phyloP scores from a whole-genome alignment of 257 asterid species.

The Lantana camara region DNA sequence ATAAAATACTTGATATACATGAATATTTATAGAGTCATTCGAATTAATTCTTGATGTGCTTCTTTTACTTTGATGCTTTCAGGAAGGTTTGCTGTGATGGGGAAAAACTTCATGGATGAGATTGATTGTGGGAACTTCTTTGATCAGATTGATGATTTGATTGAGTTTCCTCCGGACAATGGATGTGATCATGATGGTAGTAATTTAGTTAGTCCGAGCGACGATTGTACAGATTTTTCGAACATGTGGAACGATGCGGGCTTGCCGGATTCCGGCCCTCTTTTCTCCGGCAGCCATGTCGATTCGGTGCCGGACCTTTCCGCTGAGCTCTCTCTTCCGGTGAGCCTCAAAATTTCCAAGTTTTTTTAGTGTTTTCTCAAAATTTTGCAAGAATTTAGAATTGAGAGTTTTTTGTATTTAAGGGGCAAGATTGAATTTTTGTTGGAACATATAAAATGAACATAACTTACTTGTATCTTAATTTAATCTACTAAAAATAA shows the following conservation, averaged over 20 bases:
- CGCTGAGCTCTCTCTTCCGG: constrained; percentile 88
- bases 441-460: no score
- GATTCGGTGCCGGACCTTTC: constrained; percentile 60
- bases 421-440: no score
- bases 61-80: no score
- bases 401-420: no score
- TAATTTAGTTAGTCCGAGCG: constrained; percentile 40
- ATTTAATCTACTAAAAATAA: no score
- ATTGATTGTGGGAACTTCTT: constrained; percentile 80
- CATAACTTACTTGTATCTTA: no score
- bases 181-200: constrained; percentile 50
- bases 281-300: constrained; percentile 46
- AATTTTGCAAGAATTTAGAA: neutral
- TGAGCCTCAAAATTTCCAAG: constrained; percentile 31
- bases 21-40: no score
- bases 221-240: constrained; percentile 59
- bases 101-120: constrained; percentile 65
- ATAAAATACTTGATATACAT: no score
- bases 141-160: constrained; percentile 89
- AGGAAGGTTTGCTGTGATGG: constrained; percentile 52
- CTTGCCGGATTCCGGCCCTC: constrained; percentile 53
- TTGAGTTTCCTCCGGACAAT: constrained; percentile 79
- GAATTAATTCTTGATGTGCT: neutral
- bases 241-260: constrained; percentile 59
- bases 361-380: neutral